Evolutionary conservation across 768 basidiomycete genomes (phyloP).

Genomic region (Russula brevipes): DNA sequence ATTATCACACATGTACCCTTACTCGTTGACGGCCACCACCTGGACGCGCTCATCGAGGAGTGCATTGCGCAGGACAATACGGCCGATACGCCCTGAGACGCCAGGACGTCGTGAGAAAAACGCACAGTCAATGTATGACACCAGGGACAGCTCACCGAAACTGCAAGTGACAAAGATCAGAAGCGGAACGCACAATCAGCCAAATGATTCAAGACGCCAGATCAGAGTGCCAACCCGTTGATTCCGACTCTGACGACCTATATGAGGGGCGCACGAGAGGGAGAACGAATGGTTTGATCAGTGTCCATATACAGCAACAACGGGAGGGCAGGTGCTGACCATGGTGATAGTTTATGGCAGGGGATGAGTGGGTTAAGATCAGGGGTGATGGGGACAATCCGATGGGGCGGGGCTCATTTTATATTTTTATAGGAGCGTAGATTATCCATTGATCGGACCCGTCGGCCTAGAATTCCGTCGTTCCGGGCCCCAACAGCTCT

Average conservation of each 20-base stretch:
- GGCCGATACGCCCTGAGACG: conserved; percentile 89
- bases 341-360: neutral
- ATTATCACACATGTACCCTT: conserved; percentile 29
- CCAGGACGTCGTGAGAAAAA: neutral
- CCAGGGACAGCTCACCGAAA: conserved; percentile 54
- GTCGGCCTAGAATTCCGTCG: conserved; percentile 8
- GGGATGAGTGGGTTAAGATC: neutral
- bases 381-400: conserved; percentile 2
- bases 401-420: neutral
- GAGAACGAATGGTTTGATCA: neutral
- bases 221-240: conserved; percentile 68
- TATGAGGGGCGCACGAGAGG: neutral
- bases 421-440: conserved; percentile 2
- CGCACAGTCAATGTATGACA: neutral
- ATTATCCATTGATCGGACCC: conserved; percentile 21
- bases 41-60: conserved; percentile 66
- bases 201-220: neutral
- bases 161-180: conserved; percentile 34
- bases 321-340: neutral
- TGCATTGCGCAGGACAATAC: conserved; percentile 96
- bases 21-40: conserved; percentile 96
- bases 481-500: neutral
- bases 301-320: neutral
- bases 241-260: conserved; percentile 90
- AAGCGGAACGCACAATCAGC: conserved; percentile 11